phyloP scores from a whole-genome alignment of 2,329 filamentous ascomycete genomes.

The Ceratocystis alfenasii region DNA sequence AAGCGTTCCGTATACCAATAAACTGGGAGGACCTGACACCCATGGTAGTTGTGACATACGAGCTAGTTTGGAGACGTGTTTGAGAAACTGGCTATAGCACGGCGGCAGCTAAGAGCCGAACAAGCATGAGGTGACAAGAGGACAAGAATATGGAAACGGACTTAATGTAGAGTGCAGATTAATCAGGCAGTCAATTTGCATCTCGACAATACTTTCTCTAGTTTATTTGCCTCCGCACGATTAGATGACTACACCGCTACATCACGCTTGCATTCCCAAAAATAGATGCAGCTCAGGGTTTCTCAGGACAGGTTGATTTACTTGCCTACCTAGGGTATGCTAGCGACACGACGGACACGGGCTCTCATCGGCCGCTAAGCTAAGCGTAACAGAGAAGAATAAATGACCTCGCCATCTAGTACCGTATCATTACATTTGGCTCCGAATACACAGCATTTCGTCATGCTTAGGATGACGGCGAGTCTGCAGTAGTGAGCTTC shows the following conservation, averaged over 20 bases:
- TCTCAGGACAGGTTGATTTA: not conserved
- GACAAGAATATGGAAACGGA: too few species aligned
- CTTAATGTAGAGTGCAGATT: too few species aligned
- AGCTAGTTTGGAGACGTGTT: not conserved
- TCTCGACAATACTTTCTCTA: too few species aligned
- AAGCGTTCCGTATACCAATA: not conserved
- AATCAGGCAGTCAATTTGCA: too few species aligned
- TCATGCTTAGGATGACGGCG: not conserved
- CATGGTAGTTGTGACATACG: not conserved
- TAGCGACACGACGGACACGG: not conserved
- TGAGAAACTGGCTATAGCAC: not conserved
- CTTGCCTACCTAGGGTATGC: not conserved
- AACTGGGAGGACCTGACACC: not conserved
- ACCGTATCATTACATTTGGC: constrained; percentile 4
- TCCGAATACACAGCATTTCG: not conserved
- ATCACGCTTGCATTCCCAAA: not conserved
- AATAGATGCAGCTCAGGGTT: not conserved
- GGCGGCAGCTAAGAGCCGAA: not conserved
- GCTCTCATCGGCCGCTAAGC: not conserved
- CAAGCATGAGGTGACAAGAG: too few species aligned
- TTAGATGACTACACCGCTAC: not conserved
- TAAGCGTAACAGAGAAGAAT: not conserved
- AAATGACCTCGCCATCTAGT: not conserved
- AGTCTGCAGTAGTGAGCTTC: not conserved
- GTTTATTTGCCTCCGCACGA: not conserved